A percentile compares a stretch with the other conserved stretches of the same genome.
phyloP scores from a whole-genome alignment of 768 basidiomycete species.

The Termitomyces sp. region DNA sequence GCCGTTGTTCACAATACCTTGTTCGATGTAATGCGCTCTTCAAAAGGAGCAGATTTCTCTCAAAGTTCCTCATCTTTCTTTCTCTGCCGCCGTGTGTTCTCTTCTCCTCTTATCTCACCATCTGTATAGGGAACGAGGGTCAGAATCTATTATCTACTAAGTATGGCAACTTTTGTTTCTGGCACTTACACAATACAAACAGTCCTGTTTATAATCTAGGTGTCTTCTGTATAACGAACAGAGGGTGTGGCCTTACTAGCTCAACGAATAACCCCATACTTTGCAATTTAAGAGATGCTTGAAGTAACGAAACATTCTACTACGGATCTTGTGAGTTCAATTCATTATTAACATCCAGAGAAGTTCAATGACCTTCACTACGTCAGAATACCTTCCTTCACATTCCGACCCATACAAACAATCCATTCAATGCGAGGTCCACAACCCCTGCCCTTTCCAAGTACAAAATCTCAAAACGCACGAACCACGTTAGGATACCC shows the following conservation, averaged over 20 bases:
- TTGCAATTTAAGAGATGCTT: background rate
- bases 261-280: too few species aligned
- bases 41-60: too few species aligned
- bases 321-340: background rate
- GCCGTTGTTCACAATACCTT: too few species aligned
- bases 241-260: background rate
- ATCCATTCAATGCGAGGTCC: background rate
- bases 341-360: background rate
- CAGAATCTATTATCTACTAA: background rate
- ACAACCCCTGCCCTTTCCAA: background rate
- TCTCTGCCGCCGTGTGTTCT: background rate
- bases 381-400: too few species aligned
- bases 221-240: background rate
- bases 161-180: background rate
- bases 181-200: background rate
- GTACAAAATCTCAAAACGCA: slow-evolving; percentile 8
- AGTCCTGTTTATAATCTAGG: background rate
- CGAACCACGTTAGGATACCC: slow-evolving; percentile 3
- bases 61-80: background rate
- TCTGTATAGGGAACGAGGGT: background rate
- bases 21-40: too few species aligned
- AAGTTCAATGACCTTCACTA: background rate
- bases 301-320: background rate
- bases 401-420: background rate
- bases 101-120: background rate